Evolutionary conservation across 2,329 filamentous ascomycete genomes (phyloP).

Genomic region (Aspergillus sp.): DNA sequence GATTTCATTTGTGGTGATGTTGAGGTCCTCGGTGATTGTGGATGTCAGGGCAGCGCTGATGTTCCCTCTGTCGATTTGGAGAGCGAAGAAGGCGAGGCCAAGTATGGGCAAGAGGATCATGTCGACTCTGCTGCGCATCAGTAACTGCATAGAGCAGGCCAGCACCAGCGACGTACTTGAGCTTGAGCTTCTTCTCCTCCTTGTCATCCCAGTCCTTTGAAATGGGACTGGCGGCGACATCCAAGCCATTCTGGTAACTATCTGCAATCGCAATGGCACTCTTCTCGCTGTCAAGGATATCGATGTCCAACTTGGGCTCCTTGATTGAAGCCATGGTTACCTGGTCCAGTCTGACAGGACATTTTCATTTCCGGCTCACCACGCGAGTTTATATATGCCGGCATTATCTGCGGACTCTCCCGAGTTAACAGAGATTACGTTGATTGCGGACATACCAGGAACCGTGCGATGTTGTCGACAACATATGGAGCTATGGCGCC

Average conservation of each 20-base stretch:
- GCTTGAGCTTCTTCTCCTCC: slow-evolving; percentile 25
- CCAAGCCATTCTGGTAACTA: slow-evolving; percentile 12
- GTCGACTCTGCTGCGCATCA: slow-evolving; percentile 23
- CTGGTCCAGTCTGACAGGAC: not conserved
- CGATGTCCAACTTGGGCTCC: slow-evolving; percentile 1
- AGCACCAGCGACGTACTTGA: slow-evolving; percentile 22
- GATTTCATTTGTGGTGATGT: slow-evolving; percentile 53
- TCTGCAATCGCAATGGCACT: not conserved
- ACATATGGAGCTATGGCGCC: slow-evolving; percentile 6
- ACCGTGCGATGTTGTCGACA: slow-evolving; percentile 6
- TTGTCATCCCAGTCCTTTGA: slow-evolving; percentile 27
- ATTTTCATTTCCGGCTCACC: not conserved
- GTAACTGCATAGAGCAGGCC: not conserved
- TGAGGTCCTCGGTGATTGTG: slow-evolving; percentile 52
- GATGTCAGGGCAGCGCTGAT: slow-evolving; percentile 56
- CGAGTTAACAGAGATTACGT: not conserved
- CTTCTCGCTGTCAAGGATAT: slow-evolving; percentile 1
- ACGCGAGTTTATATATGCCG: not conserved
- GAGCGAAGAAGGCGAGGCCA: slow-evolving; percentile 53
- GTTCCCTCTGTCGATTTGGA: slow-evolving; percentile 46
- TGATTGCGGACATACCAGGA: not conserved
- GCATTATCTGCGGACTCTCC: not conserved
- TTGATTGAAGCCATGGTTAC: not conserved
- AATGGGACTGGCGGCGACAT: slow-evolving; percentile 11
- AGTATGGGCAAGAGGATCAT: slow-evolving; percentile 31